Evolutionary conservation across 164 flowering plant genomes (phyloP), one percentile per base, ranked within the genome.

Genomic region (Vitis riparia): DNA sequence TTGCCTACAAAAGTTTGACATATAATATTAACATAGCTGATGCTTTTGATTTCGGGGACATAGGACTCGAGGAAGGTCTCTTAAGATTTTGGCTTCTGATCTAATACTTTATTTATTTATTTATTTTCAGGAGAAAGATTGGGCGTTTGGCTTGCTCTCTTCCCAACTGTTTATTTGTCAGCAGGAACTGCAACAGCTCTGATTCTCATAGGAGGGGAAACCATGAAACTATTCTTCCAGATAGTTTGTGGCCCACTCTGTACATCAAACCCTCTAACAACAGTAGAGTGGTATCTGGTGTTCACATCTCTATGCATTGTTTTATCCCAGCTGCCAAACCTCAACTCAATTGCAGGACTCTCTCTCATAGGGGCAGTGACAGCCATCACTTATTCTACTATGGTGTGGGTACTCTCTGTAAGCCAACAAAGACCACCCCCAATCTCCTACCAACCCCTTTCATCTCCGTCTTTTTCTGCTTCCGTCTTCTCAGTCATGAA

Each of bases 391-490:
- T 96, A 96, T 74, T 87, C 97, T 49, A 93, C 97, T 63, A 88
- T 93, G 98, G 93, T 87, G 15, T 96, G 99, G 99, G 93, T 96
- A 53, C 99, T 93, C 72, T 96, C 98, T 53, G 90, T 96, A 16
- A 93, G 95, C 87, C 99, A 91, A 78, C 76, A 75, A 5, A 85
- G 97, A 71, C 97, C 99, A 23, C 90, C 97, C 11, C 7, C 90
- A 10, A 79, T 96, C 49, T 89, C 98, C 4, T 96, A 96, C 60
- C 74, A 89, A 57, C 99, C 99, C 19, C 71, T 93, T 65, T 62
- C 85, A 30, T 75, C 85, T 48, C 91, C 91, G 51, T 81, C 99
- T 10, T 73, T 63, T 60, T 66, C 89, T 15, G 88, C 92, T 56
- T 78, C 98, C 1, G 68, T 82, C 50, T 91, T 95, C 70, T 80